These are phyloP conservation scores for Saccharomycopsis fermentans DNA, from an alignment of 805 yeast genomes.

Conservation along the genomic window DNA sequence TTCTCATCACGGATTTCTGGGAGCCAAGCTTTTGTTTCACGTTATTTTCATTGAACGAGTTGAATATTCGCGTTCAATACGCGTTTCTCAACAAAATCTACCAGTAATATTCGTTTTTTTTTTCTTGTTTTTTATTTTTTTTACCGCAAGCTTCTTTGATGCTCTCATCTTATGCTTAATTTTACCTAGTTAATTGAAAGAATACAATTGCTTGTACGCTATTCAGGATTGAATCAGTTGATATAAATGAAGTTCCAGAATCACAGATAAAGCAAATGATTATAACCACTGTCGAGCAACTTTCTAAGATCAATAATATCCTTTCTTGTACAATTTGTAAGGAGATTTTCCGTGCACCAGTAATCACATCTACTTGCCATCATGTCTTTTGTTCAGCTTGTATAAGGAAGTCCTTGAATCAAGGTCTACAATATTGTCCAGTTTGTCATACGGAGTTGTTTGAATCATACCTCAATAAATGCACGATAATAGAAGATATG, in stretches of 20 bases:
- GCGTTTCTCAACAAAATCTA: background rate
- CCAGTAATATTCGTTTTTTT: background rate
- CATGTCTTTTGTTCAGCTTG: background rate
- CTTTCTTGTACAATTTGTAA: constrained; percentile 1
- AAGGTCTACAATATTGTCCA: background rate
- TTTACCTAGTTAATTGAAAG: too few species aligned
- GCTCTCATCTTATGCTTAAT: too few species aligned
- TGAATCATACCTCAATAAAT: background rate
- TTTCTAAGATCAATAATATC: background rate
- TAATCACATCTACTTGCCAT: background rate
- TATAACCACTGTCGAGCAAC: background rate
- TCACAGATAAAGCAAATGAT: background rate
- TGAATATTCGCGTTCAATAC: background rate
- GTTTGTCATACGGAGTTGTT: background rate
- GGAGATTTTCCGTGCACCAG: background rate
- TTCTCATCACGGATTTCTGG: too few species aligned
- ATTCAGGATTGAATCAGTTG: too few species aligned
- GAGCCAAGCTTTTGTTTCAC: too few species aligned
- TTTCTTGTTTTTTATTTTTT: background rate
- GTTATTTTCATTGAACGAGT: too few species aligned
- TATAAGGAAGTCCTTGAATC: background rate
- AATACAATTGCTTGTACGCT: too few species aligned
- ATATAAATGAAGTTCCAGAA: too few species aligned
- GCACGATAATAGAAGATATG: background rate
- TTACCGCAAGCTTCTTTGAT: too few species aligned